Evolutionary conservation across 371 early-diverging fungal genomes (phyloP), one percentile per base, ranked within the genome.

Genomic region (Apophysomyces sp.): DNA sequence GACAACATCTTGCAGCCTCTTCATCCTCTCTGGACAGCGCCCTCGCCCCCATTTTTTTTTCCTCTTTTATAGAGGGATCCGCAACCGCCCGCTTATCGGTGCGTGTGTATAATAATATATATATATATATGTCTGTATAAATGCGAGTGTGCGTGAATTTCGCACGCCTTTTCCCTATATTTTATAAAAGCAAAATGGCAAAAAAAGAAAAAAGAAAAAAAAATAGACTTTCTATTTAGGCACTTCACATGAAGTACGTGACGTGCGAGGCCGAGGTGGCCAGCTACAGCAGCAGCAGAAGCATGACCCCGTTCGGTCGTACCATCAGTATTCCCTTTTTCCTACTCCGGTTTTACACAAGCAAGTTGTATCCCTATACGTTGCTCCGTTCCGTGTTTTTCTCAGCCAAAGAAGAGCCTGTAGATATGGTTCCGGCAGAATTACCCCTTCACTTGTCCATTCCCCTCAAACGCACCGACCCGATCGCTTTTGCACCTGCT

Each of bases 401-500:
- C 11, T 32, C 32, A 51, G 36, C 37, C 52, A 31, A 36, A 57
- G 57, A 32, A 39, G 56, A 55, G 36, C 58, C 58, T 16, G 44
- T 40, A 24, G 44, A 41, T 30, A 58, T 41, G 58, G 58, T 29
- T 12, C 58, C 58, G 39, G 44, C 27, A 8, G 58, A 58, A 24
- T 59, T 69, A 58, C 62, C 71, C 21, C 36, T 62, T 15, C 44
- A 67, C 5, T 52, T 71, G 29, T 58, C 54, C 32, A 52, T 71
- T 26, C 67, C 67, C 24, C 32, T 30, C 26, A 65, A 63, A 58
- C 55, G 37, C 36, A 65, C 68, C 13, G 54, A 62, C 12, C 44
- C 65, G 12, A 52, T 72, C 28, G 27, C 40, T 51, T 80, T 73
- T 73, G 26, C 66, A 32, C 64, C 60, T 27, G 63, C 65, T 52